Percentiles rank a stretch among this genome's conserved stretches.
Evolutionary conservation across 2,329 filamentous ascomycete genomes (phyloP).

Genomic region (Hymenoscyphus linearis): DNA sequence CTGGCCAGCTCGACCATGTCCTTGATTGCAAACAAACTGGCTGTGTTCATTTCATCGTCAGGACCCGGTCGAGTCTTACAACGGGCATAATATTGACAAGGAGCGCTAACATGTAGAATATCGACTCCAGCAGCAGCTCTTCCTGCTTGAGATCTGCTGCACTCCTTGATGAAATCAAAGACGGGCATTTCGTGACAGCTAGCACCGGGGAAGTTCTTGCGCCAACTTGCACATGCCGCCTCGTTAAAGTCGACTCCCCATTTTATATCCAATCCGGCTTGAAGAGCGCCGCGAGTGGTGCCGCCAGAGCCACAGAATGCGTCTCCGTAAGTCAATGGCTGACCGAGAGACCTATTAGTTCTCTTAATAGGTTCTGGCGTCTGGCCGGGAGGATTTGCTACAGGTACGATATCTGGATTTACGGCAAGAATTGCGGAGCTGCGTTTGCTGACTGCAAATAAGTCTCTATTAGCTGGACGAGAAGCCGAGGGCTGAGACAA

Average conservation of each 20-base stretch:
- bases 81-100: slow-evolving; percentile 71
- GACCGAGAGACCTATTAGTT: slow-evolving; percentile 19
- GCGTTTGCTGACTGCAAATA: neutral
- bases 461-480: neutral
- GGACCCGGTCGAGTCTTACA: slow-evolving; percentile 57
- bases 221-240: slow-evolving; percentile 22
- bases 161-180: slow-evolving; percentile 42
- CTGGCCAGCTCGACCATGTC: slow-evolving; percentile 51
- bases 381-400: neutral
- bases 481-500: neutral
- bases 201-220: slow-evolving; percentile 24
- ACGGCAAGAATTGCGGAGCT: neutral
- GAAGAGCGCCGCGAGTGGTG: slow-evolving; percentile 56
- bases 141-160: slow-evolving; percentile 15
- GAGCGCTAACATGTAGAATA: slow-evolving; percentile 68
- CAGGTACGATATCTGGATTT: neutral
- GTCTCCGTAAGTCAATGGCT: slow-evolving; percentile 64
- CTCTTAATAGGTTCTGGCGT: neutral
- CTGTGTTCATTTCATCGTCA: slow-evolving; percentile 63
- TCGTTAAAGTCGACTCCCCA: slow-evolving; percentile 59
- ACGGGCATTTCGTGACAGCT: slow-evolving; percentile 46
- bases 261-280: slow-evolving; percentile 52
- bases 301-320: slow-evolving; percentile 71
- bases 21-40: slow-evolving; percentile 48
- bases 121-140: slow-evolving; percentile 45